Evolutionary conservation across 164 flowering plant species (phyloP), one percentile per base, ranked within the genome.

Genomic region (Tinospora cordifolia): DNA sequence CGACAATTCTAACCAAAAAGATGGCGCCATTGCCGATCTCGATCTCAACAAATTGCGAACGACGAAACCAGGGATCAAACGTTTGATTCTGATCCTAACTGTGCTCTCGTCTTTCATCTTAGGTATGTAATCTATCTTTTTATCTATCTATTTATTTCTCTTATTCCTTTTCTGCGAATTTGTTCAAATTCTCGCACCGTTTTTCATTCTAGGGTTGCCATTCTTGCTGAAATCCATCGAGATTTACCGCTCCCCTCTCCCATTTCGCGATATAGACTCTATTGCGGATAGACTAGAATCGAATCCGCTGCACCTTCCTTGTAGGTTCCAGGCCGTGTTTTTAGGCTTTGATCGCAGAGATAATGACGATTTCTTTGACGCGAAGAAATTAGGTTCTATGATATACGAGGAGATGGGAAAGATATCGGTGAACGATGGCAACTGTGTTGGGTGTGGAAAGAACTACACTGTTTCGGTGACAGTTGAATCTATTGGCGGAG

Each of bases 211-310:
- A 92, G 98, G 94, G 63, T 70, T 84, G 21, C 97, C 97, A 0
- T 83, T 92, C 68, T 75, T 92, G 57, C 81, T 88, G 72, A 92
- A 90, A 75, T 83, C 99, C 8, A 79, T 90, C 1, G 97, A 89
- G 77, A 92, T 94, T 69, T 92, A 92, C 79, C 84, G 97, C 22
- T 84, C 97, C 2, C 88, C 97, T 8, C 83, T 94, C 19, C 99
- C 97, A 0, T 94, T 90, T 70, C 72, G 60, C 1, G 88, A 84
- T 34, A 92, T 94, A 39, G 90, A 93, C 69, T 72, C 78, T 6
- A 79, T 94, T 22, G 82, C 88, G 1, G 49, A 68, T 47, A 72
- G 70, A 1, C 72, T 89, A n/a, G 83, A 84, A 25, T 81, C 88
- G 38, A 73, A 63, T 22, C 83, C 84, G 0, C 26, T 92, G 41